These are phyloP conservation scores for Termitomyces sp. DNA, from an alignment of 768 basidiomycete species.

Conservation along the genomic window DNA sequence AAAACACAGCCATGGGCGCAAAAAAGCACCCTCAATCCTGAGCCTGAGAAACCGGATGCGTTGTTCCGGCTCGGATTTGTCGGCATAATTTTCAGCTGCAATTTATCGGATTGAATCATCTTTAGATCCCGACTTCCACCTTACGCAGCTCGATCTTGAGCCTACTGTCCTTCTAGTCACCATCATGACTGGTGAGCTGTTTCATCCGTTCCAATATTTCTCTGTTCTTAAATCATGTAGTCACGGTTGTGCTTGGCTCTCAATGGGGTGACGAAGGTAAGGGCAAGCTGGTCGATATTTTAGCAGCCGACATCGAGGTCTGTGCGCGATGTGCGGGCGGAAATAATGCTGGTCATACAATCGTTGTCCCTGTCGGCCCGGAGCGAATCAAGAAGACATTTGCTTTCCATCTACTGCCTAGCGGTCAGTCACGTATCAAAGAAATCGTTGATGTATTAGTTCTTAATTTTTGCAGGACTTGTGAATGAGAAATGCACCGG, in stretches of 20 bases:
- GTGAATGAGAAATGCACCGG: slow-evolving; percentile 83
- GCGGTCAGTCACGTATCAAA: slow-evolving; percentile 44
- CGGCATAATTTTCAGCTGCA: neutral
- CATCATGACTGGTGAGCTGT: slow-evolving; percentile 5
- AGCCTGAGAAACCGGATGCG: neutral
- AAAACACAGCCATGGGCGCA: slow-evolving; percentile 43
- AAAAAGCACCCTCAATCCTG: neutral
- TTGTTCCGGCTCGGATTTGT: slow-evolving; percentile 5
- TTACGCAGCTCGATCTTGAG: neutral
- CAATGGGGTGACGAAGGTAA: slow-evolving; percentile 96
- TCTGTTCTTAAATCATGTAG: slow-evolving; percentile 16
- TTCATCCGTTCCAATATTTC: neutral
- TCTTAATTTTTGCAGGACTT: slow-evolving; percentile 46
- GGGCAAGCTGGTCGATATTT: slow-evolving; percentile 95
- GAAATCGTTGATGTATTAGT: slow-evolving; percentile 6
- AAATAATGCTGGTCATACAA: slow-evolving; percentile 98
- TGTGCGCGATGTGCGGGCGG: slow-evolving; percentile 97
- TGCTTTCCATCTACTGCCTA: slow-evolving; percentile 94
- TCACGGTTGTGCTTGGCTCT: slow-evolving; percentile 75
- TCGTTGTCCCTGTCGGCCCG: slow-evolving; percentile 72
- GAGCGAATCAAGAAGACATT: slow-evolving; percentile 76
- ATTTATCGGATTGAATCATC: neutral
- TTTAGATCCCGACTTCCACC: slow-evolving; percentile 1
- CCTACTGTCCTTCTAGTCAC: neutral
- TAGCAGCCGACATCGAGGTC: slow-evolving; percentile 83